These are phyloP conservation scores for Xylaria longipes DNA, from an alignment of 495 filamentous ascomycete species.

Conservation along the genomic window DNA sequence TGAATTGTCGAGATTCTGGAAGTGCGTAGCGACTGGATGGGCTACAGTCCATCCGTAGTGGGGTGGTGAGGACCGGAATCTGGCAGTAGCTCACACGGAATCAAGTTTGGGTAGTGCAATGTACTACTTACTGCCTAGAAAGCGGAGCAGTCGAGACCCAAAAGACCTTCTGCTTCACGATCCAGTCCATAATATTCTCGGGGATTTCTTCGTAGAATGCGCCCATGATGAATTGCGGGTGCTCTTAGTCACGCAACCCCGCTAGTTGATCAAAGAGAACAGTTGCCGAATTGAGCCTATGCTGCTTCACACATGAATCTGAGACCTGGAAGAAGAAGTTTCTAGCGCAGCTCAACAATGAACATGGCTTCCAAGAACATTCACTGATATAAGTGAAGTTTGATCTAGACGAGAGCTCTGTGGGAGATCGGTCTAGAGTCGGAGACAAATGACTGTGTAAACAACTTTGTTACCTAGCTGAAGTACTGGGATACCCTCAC, in stretches of 20 bases:
- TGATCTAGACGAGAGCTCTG: neutral
- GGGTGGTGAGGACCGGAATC: neutral
- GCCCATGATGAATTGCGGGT: conserved; percentile 55
- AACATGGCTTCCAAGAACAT: neutral
- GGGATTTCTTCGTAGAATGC: conserved; percentile 68
- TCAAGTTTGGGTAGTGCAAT: neutral
- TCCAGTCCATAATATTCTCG: conserved; percentile 61
- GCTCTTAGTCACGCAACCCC: neutral
- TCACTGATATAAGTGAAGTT: neutral
- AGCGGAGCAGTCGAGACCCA: conserved; percentile 73
- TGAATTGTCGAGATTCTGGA: neutral
- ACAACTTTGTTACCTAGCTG: no score
- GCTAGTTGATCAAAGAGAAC: neutral
- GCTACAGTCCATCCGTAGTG: neutral
- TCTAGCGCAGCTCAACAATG: neutral
- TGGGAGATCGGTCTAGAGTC: no score
- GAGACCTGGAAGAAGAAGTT: neutral
- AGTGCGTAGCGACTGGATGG: neutral
- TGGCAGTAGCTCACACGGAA: neutral
- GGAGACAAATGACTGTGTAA: neutral
- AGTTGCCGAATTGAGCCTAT: neutral
- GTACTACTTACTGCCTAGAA: conserved; percentile 38
- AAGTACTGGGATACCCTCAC: no score
- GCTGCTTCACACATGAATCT: neutral
- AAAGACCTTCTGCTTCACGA: conserved; percentile 67